Evolutionary conservation across 345 rosid genomes (phyloP).

Genomic region (Acer saccharum): DNA sequence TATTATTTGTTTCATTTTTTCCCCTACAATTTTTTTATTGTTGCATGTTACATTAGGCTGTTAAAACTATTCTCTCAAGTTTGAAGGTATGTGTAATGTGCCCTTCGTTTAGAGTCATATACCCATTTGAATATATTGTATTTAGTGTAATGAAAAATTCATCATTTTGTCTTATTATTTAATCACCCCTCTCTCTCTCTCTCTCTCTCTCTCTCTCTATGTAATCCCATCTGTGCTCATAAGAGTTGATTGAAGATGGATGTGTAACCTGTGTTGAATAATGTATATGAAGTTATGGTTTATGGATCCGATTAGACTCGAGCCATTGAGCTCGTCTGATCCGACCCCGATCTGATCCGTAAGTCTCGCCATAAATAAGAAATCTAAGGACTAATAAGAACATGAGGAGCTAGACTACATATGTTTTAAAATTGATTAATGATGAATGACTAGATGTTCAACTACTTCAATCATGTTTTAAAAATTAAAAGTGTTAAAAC

Average conservation of each 20-base stretch:
- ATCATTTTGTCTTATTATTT: neutral
- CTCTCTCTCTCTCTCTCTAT: neutral
- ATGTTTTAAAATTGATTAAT: constrained; percentile 1
- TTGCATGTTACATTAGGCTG: constrained; percentile 22
- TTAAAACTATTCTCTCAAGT: constrained; percentile 3
- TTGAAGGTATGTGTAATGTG: constrained; percentile 13
- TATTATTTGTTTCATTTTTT: constrained; percentile 34
- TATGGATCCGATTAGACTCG: no score
- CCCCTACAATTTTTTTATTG: constrained; percentile 6
- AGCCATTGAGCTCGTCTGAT: no score
- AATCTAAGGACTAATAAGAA: no score
- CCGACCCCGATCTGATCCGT: no score
- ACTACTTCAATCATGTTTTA: constrained; percentile 19
- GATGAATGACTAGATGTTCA: constrained; percentile 35
- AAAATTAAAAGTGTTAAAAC: neutral
- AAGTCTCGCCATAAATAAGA: no score
- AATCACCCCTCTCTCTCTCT: no score
- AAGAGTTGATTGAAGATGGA: neutral
- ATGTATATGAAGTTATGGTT: neutral
- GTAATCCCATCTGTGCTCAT: neutral
- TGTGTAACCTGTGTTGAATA: neutral
- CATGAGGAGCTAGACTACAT: neutral
- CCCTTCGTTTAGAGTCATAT: constrained; percentile 1
- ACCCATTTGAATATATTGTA: constrained; percentile 22
- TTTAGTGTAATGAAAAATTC: constrained; percentile 14